Evolutionary conservation across 2,329 filamentous ascomycete species (phyloP).

Genomic region (Clarireedia homoeocarpa): DNA sequence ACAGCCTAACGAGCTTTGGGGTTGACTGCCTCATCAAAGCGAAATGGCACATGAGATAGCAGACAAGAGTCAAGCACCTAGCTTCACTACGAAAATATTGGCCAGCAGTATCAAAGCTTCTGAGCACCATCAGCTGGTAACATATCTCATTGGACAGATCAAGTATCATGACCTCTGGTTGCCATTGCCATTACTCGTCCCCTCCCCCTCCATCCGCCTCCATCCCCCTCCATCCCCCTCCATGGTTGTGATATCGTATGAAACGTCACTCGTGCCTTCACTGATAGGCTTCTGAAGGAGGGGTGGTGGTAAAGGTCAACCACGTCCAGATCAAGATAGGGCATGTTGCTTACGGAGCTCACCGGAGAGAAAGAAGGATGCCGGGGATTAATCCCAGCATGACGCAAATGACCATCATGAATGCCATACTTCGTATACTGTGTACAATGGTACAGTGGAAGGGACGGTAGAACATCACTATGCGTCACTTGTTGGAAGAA

Average conservation of each 20-base stretch:
- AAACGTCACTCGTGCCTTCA: conserved; percentile 4
- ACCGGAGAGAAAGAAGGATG: background rate
- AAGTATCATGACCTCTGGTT: background rate
- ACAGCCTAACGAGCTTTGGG: background rate
- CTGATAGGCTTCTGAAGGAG: background rate
- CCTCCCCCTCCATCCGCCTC: background rate
- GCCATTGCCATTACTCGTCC: background rate
- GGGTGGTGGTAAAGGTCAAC: background rate
- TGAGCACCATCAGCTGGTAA: background rate
- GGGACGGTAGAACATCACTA: too few relatives aligned
- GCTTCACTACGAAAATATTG: background rate
- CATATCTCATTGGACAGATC: conserved; percentile 2
- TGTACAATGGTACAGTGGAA: too few relatives aligned
- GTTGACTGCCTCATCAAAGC: background rate
- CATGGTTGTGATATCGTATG: conserved; percentile 5
- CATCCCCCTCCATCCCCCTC: background rate
- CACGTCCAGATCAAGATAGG: background rate
- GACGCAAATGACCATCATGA: too few relatives aligned
- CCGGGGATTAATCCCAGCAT: too few relatives aligned
- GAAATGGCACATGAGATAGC: background rate
- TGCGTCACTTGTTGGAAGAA: too few relatives aligned
- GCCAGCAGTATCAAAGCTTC: background rate
- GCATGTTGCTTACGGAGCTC: background rate
- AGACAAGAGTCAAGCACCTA: background rate
- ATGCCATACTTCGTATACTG: too few relatives aligned